Evolutionary conservation across 108 stramenopile genomes (phyloP).

Genomic region (Craspedostauros australis): DNA sequence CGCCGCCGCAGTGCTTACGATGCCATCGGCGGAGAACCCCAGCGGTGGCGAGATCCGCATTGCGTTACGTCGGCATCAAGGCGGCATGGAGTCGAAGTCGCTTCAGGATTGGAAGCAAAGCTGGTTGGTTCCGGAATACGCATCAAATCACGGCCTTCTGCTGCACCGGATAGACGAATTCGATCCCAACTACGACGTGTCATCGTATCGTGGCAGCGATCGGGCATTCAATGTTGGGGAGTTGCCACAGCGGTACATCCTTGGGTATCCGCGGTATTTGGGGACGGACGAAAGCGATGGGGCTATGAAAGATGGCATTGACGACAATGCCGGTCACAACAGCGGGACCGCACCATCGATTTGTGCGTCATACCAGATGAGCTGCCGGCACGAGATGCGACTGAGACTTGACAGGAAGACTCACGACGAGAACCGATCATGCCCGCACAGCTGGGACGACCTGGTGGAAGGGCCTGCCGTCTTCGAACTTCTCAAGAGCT

Average conservation of each 20-base stretch:
- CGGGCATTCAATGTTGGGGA: slow-evolving; percentile 54
- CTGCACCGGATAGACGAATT: slow-evolving; percentile 39
- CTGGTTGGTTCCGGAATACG: slow-evolving; percentile 66
- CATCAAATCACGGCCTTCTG: slow-evolving; percentile 54
- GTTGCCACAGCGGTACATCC: slow-evolving; percentile 48
- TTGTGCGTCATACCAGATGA: slow-evolving; percentile 69
- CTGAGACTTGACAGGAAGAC: slow-evolving; percentile 43
- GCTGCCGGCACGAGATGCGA: slow-evolving; percentile 76
- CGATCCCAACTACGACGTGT: slow-evolving; percentile 41
- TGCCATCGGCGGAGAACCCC: background rate
- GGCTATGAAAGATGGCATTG: too few relatives aligned
- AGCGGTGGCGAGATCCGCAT: slow-evolving; percentile 66
- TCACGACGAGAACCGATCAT: slow-evolving; percentile 21
- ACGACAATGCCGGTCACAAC: too few relatives aligned
- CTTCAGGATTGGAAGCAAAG: slow-evolving; percentile 60
- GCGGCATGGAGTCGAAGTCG: slow-evolving; percentile 45
- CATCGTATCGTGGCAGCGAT: slow-evolving; percentile 75
- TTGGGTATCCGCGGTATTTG: slow-evolving; percentile 30
- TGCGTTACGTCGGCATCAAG: slow-evolving; percentile 66
- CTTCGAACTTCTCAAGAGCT: slow-evolving; percentile 28
- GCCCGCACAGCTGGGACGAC: slow-evolving; percentile 25
- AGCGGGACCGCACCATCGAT: too few relatives aligned
- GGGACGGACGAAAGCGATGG: slow-evolving; percentile 26
- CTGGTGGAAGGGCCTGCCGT: slow-evolving; percentile 52
- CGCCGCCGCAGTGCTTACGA: slow-evolving; percentile 36